phyloP scores from a whole-genome alignment of 257 asterid species.

The Scutellaria barbata region DNA sequence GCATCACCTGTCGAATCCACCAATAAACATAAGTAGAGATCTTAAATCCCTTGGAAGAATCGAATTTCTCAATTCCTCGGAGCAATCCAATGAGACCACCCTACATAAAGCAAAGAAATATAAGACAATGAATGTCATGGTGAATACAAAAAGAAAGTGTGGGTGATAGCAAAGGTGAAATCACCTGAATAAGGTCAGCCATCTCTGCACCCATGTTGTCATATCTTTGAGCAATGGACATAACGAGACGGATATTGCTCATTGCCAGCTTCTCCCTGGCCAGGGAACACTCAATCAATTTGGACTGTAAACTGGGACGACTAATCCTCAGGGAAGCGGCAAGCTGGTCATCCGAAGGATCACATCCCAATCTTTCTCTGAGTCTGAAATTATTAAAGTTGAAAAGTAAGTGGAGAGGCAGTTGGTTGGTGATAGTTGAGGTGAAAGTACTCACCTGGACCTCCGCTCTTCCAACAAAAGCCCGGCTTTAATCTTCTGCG shows the following conservation, averaged over 20 bases:
- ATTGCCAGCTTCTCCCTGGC: slow-evolving; percentile 96
- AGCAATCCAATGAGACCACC: slow-evolving; percentile 94
- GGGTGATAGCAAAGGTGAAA: slow-evolving; percentile 29
- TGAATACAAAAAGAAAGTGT: neutral
- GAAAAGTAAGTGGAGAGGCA: too few relatives aligned
- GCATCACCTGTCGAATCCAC: slow-evolving; percentile 99
- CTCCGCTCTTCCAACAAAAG: slow-evolving; percentile 73
- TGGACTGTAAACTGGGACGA: slow-evolving; percentile 63
- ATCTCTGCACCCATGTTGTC: slow-evolving; percentile 93
- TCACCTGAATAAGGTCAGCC: slow-evolving; percentile 95
- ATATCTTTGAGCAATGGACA: slow-evolving; percentile 93
- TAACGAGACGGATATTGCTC: slow-evolving; percentile 97
- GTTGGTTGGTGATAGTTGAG: too few relatives aligned
- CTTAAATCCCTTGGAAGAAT: slow-evolving; percentile 92
- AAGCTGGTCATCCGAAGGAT: slow-evolving; percentile 94
- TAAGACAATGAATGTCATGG: slow-evolving; percentile 1
- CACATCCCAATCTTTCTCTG: slow-evolving; percentile 78
- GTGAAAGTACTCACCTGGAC: slow-evolving; percentile 49
- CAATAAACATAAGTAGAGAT: slow-evolving; percentile 96
- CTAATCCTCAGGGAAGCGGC: slow-evolving; percentile 71
- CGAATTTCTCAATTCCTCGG: slow-evolving; percentile 93
- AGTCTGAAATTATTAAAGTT: slow-evolving; percentile 51
- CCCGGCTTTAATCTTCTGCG: slow-evolving; percentile 69
- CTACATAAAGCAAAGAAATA: slow-evolving; percentile 45
- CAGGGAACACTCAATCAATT: slow-evolving; percentile 69